These are phyloP conservation scores for Cladobotryum mycophilum DNA, from an alignment of 2,329 filamentous ascomycete species.

Conservation along the genomic window DNA sequence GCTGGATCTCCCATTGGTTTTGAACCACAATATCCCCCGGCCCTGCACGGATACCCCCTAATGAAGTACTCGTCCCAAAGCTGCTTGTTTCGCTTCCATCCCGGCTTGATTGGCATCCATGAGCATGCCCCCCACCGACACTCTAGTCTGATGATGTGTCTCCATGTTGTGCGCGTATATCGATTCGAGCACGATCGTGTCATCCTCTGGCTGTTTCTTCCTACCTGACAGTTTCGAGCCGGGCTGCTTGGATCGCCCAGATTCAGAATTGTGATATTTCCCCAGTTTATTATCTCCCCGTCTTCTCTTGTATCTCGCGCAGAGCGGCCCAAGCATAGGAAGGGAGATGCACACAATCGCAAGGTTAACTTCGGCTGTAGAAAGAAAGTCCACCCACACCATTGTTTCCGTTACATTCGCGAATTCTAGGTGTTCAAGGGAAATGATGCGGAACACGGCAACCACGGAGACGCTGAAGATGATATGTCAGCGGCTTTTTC, in stretches of 20 bases:
- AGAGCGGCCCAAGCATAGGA: slow-evolving; percentile 17
- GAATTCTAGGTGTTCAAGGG: slow-evolving; percentile 17
- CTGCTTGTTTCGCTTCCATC: slow-evolving; percentile 2
- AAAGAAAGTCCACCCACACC: slow-evolving; percentile 20
- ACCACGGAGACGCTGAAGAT: slow-evolving; percentile 17
- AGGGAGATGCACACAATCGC: slow-evolving; percentile 19
- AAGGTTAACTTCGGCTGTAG: slow-evolving; percentile 15
- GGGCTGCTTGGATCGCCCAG: neutral
- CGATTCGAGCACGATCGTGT: slow-evolving; percentile 3
- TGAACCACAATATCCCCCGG: neutral
- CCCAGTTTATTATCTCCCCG: neutral
- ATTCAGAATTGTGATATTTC: neutral
- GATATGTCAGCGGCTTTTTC: neutral
- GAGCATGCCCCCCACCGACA: neutral
- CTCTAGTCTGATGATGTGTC: neutral
- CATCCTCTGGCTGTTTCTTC: neutral
- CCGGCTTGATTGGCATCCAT: neutral
- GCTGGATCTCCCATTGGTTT: slow-evolving; percentile 4
- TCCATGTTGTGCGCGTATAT: slow-evolving; percentile 2
- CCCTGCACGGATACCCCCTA: neutral
- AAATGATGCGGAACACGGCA: slow-evolving; percentile 18
- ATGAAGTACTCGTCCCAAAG: neutral
- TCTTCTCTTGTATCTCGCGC: neutral
- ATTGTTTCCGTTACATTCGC: slow-evolving; percentile 20
- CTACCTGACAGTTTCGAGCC: slow-evolving; percentile 3